Conservation (phyloP, 2,329 filamentous ascomycete species). For the Phaeomoniella chlamydospora region DNA sequence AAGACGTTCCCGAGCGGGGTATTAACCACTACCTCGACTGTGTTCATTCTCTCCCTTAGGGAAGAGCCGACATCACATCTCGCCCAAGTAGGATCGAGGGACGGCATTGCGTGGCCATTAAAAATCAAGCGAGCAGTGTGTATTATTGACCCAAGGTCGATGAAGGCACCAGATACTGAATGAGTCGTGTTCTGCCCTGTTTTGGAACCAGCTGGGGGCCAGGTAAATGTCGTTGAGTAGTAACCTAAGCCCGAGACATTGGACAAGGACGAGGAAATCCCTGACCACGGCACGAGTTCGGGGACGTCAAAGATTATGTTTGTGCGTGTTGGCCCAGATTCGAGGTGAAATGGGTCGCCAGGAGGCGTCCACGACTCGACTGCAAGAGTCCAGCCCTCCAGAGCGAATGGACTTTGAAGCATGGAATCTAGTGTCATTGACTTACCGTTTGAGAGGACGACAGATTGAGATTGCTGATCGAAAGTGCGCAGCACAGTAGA, state of each 20-base stretch:
- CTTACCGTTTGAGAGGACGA: background rate
- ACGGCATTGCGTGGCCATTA: conserved; percentile 14
- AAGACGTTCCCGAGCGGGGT: conserved; percentile 12
- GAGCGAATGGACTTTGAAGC: conserved; percentile 7
- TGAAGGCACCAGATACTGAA: conserved; percentile 8
- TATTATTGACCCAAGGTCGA: conserved; percentile 14
- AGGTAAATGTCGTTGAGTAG: conserved; percentile 18
- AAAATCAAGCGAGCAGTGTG: conserved; percentile 16
- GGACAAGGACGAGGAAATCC: conserved; percentile 14
- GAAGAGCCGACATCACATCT: conserved; percentile 3
- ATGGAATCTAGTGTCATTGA: background rate
- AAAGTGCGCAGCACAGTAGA: background rate
- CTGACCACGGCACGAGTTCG: conserved; percentile 19
- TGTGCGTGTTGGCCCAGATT: conserved; percentile 8
- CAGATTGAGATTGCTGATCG: background rate
- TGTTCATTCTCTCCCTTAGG: conserved; percentile 14
- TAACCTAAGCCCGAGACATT: conserved; percentile 19
- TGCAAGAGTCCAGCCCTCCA: conserved; percentile 20
- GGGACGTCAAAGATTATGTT: conserved; percentile 18
- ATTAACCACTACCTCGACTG: conserved; percentile 14
- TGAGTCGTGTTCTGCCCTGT: too few species aligned
- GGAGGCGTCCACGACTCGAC: conserved; percentile 25
- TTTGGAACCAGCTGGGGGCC: conserved; percentile 2
- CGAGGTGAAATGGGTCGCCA: conserved; percentile 14
- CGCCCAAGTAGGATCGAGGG: conserved; percentile 14